Base-by-base conservation (phyloP, 2,329 filamentous ascomycete genomes). In the Epichloe typhina region DNA sequence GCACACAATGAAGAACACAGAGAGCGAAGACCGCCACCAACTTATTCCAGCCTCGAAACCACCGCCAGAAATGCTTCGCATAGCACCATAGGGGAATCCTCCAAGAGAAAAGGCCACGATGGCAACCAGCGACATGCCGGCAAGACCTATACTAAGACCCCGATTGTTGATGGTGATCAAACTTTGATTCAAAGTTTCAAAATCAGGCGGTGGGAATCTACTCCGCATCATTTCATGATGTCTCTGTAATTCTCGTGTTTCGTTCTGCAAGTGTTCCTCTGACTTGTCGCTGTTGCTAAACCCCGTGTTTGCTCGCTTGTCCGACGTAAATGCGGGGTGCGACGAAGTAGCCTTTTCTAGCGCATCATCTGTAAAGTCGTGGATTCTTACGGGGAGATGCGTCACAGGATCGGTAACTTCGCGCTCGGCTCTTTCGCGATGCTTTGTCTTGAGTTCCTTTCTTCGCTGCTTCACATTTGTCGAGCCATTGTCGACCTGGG, bases 331-430 rank as follows among this genome's bases (percentile, higher is more conserved):
- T 50, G 65, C n/a, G 53, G 64, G 56, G 5, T 65, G 56, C 42
- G 67, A 64, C 17, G 53, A 49, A 9, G 62, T 59, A 17, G 65
- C 55, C 7, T 64, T 57, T 15, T 69, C 60, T 12, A 87, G 68
- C 49, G 84, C 80, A 39, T 79, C 75, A 31, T 75, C 71, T 0
- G 83, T 86, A 58, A 82, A 82, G 60, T 87, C 84, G 59, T 84
- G 80, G 37, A 86, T 83, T 37, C 67, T 70, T 46, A 86, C 74
- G 2, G 83, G 82, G 3, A 87, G 70, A 64, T 87, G 84, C 1
- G 84, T 88, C 39, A 87, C 74, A 0, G 83, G 83, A 59, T 88
- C 84, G 1, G 83, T 87, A 45, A 87, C 83, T 60, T 84, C 73
- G 53, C 74, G 69, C n/a, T 73, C 71, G n/a, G 68, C 72, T 42